phyloP scores from a whole-genome alignment of 1,284 basidiomycete species.

The Singerocomus inundabilis region DNA sequence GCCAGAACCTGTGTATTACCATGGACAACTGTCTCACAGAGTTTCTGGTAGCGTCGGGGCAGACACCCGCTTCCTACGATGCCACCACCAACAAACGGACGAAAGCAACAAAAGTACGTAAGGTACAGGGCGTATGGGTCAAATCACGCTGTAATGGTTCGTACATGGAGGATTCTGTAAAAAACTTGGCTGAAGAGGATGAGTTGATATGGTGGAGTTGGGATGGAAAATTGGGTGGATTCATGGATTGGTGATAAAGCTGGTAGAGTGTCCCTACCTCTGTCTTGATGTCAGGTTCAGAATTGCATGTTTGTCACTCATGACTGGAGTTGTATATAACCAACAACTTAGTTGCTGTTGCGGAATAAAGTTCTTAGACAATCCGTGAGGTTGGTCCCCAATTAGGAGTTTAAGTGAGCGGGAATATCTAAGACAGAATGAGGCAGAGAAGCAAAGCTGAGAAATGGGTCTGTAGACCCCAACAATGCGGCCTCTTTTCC shows the following conservation, averaged over 20 bases:
- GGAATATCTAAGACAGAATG: no score
- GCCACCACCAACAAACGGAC: slow-evolving; percentile 18
- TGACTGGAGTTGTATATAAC: no score
- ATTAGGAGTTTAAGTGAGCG: no score
- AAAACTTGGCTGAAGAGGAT: slow-evolving; percentile 46
- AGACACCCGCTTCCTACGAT: neutral
- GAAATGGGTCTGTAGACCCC: no score
- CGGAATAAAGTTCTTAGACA: no score
- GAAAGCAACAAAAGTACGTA: slow-evolving; percentile 28
- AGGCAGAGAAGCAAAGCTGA: no score
- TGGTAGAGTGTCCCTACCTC: neutral
- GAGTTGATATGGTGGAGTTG: slow-evolving; percentile 83
- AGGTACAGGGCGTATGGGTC: slow-evolving; percentile 63
- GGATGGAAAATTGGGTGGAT: slow-evolving; percentile 71
- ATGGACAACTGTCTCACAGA: slow-evolving; percentile 41
- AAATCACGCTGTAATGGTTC: slow-evolving; percentile 25
- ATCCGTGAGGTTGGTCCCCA: no score
- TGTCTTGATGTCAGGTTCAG: no score
- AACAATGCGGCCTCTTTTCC: no score
- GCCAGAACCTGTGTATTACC: slow-evolving; percentile 52
- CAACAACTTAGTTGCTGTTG: no score
- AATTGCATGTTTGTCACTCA: no score
- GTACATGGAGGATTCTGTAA: neutral
- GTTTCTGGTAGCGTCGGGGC: slow-evolving; percentile 36
- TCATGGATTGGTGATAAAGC: slow-evolving; percentile 58